Percentiles rank a stretch among this genome's conserved stretches.
Evolutionary conservation across 495 filamentous ascomycete species (phyloP).

Genomic region (Ramalina intermedia): DNA sequence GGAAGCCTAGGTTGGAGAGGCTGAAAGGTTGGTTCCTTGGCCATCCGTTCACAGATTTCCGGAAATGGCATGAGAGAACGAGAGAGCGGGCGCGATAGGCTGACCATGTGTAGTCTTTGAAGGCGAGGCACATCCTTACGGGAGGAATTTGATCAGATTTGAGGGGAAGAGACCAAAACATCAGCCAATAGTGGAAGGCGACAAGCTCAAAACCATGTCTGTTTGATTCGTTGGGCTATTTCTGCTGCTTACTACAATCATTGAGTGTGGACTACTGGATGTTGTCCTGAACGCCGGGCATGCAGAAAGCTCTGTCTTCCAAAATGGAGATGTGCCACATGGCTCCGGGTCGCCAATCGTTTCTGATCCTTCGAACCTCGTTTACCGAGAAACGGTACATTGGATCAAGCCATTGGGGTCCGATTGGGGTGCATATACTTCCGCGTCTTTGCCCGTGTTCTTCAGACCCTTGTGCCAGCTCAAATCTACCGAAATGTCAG

Average conservation of each 20-base stretch:
- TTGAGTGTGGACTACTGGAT: no score
- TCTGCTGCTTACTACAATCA: no score
- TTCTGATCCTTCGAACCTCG: no score
- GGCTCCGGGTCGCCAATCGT: no score
- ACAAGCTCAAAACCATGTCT: slow-evolving; percentile 16
- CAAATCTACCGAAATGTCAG: slow-evolving; percentile 23
- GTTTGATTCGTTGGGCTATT: not conserved
- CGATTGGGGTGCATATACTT: slow-evolving; percentile 88
- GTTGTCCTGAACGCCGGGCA: no score
- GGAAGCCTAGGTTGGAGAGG: slow-evolving; percentile 71
- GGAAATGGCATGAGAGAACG: not conserved
- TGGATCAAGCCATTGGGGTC: slow-evolving; percentile 92
- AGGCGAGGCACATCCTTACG: slow-evolving; percentile 78
- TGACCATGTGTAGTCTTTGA: slow-evolving; percentile 54
- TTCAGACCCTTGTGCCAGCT: slow-evolving; percentile 95
- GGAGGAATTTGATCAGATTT: slow-evolving; percentile 69
- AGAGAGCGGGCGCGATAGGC: not conserved
- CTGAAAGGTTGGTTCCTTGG: slow-evolving; percentile 53
- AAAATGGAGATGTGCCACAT: not conserved
- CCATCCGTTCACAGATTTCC: not conserved
- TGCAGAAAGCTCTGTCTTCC: not conserved
- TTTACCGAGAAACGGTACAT: slow-evolving; percentile 66
- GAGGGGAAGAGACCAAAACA: slow-evolving; percentile 20
- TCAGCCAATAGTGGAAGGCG: slow-evolving; percentile 30
- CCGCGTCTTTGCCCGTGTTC: slow-evolving; percentile 93